A percentile compares a stretch with the other conserved stretches of the same genome.
These are phyloP conservation scores for Aspergillus calidoustus DNA, from an alignment of 2,329 filamentous ascomycete species.

Conservation along the genomic window DNA sequence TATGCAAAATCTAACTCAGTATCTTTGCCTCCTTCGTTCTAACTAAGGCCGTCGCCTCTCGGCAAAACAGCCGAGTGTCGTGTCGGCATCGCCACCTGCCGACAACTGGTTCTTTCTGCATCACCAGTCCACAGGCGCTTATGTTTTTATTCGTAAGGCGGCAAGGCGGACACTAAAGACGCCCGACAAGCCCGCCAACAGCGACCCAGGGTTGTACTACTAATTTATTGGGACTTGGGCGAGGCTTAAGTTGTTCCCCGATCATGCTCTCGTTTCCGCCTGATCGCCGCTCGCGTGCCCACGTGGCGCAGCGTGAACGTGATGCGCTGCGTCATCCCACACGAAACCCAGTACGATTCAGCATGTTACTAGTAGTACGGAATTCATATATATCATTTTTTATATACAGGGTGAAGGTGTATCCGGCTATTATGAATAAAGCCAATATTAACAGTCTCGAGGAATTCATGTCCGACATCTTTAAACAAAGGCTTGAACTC, in stretches of 20 bases:
- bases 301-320: not conserved
- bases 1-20: not conserved
- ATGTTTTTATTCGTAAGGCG: constrained; percentile 5
- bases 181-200: not conserved
- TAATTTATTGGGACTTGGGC: not conserved
- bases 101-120: not conserved
- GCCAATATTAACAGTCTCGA: not conserved
- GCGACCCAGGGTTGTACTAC: not conserved
- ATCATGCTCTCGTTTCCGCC: not conserved
- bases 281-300: constrained; percentile 1
- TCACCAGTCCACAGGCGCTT: no score
- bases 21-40: not conserved
- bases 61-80: not conserved
- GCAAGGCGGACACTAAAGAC: constrained; percentile 5
- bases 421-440: not conserved
- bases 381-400: not conserved
- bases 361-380: not conserved
- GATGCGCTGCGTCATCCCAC: not conserved
- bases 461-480: not conserved
- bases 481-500: constrained; percentile 78
- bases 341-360: not conserved
- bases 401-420: not conserved
- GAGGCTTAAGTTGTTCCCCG: not conserved
- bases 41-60: not conserved
- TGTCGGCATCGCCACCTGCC: constrained; percentile 4